Conservation (phyloP, 768 basidiomycete species). For the Boletus reticulatus region DNA sequence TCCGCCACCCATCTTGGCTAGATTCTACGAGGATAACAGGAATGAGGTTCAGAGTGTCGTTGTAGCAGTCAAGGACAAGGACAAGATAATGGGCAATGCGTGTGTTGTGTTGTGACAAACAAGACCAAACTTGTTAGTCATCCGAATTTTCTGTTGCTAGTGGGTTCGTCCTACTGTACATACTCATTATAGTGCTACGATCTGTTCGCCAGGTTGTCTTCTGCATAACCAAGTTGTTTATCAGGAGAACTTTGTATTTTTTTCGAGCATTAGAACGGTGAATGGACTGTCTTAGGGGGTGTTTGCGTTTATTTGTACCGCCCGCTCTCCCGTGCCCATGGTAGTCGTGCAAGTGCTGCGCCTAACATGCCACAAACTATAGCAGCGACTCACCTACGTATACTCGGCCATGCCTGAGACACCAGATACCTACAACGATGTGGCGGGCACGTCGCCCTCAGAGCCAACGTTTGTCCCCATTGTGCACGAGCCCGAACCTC, state of each 20-base stretch:
- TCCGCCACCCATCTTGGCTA: slow-evolving; percentile 91
- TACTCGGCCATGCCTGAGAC: slow-evolving; percentile 37
- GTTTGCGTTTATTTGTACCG: slow-evolving; percentile 34
- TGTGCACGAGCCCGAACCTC: slow-evolving; percentile 8
- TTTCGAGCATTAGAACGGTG: too few species aligned
- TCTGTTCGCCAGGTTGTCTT: too few species aligned
- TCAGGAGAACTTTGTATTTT: too few species aligned
- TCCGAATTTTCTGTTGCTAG: neutral
- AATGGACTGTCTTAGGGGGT: neutral
- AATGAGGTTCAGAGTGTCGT: slow-evolving; percentile 4
- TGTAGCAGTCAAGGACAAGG: slow-evolving; percentile 6
- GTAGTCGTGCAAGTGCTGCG: neutral
- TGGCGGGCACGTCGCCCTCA: slow-evolving; percentile 31
- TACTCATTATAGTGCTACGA: too few species aligned
- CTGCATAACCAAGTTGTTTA: too few species aligned
- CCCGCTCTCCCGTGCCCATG: neutral
- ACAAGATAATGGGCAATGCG: neutral
- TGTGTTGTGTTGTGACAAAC: neutral
- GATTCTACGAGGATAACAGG: slow-evolving; percentile 14
- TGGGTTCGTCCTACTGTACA: too few species aligned
- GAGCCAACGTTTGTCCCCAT: slow-evolving; percentile 30
- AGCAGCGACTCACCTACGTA: slow-evolving; percentile 1
- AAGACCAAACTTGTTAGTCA: neutral
- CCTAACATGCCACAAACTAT: slow-evolving; percentile 6
- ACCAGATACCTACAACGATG: slow-evolving; percentile 28